Percentiles rank a stretch among this genome's conserved stretches.
Conservation (phyloP, 805 yeast species). For the Tetrapisispora pingtungensis region DNA sequence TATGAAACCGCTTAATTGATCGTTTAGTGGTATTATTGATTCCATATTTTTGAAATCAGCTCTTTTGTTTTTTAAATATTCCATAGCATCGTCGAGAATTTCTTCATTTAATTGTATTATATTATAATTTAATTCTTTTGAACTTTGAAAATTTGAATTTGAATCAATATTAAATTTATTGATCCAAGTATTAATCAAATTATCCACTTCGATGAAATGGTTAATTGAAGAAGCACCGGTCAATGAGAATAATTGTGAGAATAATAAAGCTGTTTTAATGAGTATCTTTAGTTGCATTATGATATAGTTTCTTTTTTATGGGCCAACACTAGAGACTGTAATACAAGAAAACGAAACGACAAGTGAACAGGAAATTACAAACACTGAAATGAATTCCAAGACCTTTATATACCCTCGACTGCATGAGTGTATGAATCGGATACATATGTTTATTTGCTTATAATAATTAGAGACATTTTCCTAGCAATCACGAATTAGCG, state of each 20-base stretch:
- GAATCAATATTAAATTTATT: not conserved
- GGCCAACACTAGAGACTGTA: too few species aligned
- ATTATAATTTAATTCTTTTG: not conserved
- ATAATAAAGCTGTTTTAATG: not conserved
- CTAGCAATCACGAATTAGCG: too few species aligned
- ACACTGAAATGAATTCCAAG: too few species aligned
- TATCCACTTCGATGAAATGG: not conserved
- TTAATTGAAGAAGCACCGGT: not conserved
- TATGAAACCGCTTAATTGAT: not conserved
- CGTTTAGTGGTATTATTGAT: not conserved
- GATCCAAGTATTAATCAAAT: not conserved
- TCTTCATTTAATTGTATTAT: not conserved
- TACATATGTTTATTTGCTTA: too few species aligned
- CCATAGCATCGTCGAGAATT: not conserved
- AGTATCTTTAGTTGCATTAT: too few species aligned
- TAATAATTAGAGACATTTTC: too few species aligned
- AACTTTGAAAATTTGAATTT: not conserved
- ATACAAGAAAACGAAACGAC: too few species aligned
- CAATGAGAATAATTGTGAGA: not conserved
- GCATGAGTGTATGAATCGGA: too few species aligned
- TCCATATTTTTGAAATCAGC: not conserved
- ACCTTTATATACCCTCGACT: too few species aligned
- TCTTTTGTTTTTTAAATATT: not conserved
- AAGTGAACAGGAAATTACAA: too few species aligned
- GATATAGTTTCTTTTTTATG: too few species aligned